phyloP scores from a whole-genome alignment of 202 grass and related monocot species.

The Brachypodium distachyon region DNA sequence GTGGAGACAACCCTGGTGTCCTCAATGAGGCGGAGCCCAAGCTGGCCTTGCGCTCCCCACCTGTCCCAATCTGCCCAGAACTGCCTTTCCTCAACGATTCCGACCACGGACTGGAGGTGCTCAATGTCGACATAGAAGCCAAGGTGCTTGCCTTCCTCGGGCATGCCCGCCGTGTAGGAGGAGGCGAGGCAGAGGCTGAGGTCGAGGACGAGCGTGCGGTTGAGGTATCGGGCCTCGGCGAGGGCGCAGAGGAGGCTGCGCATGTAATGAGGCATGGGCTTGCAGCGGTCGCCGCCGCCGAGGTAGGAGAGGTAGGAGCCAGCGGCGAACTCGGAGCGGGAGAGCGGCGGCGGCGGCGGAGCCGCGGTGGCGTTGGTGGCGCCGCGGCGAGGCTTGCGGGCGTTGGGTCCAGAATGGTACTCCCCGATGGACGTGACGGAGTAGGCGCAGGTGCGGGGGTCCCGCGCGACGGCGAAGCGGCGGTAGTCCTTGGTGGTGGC shows the following conservation, averaged over 20 bases:
- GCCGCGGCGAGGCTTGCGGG: slow-evolving; percentile 42
- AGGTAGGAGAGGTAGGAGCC: slow-evolving; percentile 63
- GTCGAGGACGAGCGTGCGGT: slow-evolving; percentile 71
- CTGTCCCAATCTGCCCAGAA: slow-evolving; percentile 63
- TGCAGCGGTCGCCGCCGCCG: slow-evolving; percentile 60
- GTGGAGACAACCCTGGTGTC: slow-evolving; percentile 26
- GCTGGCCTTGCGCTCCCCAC: slow-evolving; percentile 50
- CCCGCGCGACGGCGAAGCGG: slow-evolving; percentile 51
- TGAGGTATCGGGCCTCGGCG: slow-evolving; percentile 49
- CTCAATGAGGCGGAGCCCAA: slow-evolving; percentile 45
- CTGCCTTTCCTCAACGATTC: slow-evolving; percentile 36
- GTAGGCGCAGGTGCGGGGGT: slow-evolving; percentile 44
- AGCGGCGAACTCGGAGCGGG: slow-evolving; percentile 43
- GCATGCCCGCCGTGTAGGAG: slow-evolving; percentile 34
- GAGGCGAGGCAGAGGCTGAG: slow-evolving; percentile 64
- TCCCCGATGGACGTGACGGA: slow-evolving; percentile 58
- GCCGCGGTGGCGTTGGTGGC: slow-evolving; percentile 20
- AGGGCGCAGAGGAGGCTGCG: slow-evolving; percentile 65
- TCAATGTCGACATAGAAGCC: slow-evolving; percentile 63
- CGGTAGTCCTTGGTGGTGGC: slow-evolving; percentile 79
- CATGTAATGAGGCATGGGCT: slow-evolving; percentile 78
- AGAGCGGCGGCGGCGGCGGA: slow-evolving; percentile 41
- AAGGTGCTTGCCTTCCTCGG: slow-evolving; percentile 67
- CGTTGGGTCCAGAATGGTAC: slow-evolving; percentile 67
- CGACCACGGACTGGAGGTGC: slow-evolving; percentile 36